Evolutionary conservation across 768 basidiomycete species (phyloP), one percentile per base, ranked within the genome.

Genomic region (Lyophyllum semitale): DNA sequence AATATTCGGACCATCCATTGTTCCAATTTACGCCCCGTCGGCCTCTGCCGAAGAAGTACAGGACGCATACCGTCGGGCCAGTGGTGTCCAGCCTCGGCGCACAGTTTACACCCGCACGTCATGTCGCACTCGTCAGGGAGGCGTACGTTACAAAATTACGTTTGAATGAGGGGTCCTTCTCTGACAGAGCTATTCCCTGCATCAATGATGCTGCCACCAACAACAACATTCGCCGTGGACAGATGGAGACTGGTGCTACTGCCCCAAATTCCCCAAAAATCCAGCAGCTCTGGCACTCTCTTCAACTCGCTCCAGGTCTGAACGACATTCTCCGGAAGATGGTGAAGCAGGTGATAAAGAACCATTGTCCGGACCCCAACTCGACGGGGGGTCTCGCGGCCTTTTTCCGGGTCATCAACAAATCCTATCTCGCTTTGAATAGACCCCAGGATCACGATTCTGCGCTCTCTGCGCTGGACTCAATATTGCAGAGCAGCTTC

Each of bases 181-280:
- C n/a, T 7, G 27, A 42, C 11, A 38, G 50, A 13, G 50, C 33
- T 26, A 51, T 51, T 6, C 50, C 50, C 9, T 51, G 38, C 11
- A 51, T 51, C 50, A 51, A 42, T 20, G 50, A 51, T 12, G 27
- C 38, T 11, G 50, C 50, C 18, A 51, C 50, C 38, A 51, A 51
- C 20, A 30, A 41, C 29, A 29, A 20, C 29, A 41, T 51, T 26
- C 50, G 50, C 1, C 38, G 40, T 1, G 18, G 17, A 11, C 50
- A 51, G 18, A 40, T 26, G 33, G 48, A 23, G 11, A 25, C 42
- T 22, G 5, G 13, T 40, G 18, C 13, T 17, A 4, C 12, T 6
- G 12, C 23, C 12, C 22, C 2, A 23, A 4, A 15, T 11, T 32
- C 30, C 32, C 37, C 15, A 1, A 50, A 15, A 26, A 32, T n/a